A percentile compares a stretch with the other conserved stretches of the same genome.
Evolutionary conservation across 306 rosid genomes (phyloP).

Genomic region (Quercus rubra): DNA sequence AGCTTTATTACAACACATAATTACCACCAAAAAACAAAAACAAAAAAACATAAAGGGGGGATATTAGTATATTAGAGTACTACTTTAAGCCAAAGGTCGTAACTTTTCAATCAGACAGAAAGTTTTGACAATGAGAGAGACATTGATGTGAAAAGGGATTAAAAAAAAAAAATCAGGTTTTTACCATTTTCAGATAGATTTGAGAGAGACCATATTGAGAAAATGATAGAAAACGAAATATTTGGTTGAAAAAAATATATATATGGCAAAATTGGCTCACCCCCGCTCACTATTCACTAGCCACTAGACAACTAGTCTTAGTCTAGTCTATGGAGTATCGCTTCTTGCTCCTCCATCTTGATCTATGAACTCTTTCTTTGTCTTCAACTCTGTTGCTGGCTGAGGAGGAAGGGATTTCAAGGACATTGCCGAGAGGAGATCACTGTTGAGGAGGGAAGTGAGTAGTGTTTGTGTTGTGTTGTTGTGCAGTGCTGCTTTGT

Average conservation of each 20-base stretch:
- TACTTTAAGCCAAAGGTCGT: conserved; percentile 8
- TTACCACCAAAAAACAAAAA: neutral
- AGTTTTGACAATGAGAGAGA: neutral
- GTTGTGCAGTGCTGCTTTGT: too few species aligned
- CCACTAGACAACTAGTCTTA: neutral
- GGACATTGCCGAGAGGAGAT: too few species aligned
- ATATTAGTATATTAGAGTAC: neutral
- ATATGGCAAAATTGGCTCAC: conserved; percentile 22
- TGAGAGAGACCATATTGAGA: neutral
- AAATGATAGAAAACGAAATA: conserved; percentile 3
- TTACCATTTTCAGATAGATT: conserved; percentile 23
- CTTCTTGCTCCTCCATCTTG: too few species aligned
- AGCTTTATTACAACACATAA: conserved; percentile 1
- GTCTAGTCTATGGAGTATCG: neutral
- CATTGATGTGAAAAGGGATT: neutral
- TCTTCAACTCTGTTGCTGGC: too few species aligned
- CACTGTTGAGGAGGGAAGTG: too few species aligned
- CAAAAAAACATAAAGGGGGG: conserved; percentile 1
- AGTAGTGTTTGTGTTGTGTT: too few species aligned
- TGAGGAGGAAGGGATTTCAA: too few species aligned
- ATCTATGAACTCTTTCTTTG: too few species aligned
- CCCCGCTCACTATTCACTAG: conserved; percentile 37
- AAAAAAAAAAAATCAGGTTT: conserved; percentile 5
- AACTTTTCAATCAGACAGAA: conserved; percentile 9
- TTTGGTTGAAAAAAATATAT: neutral